These are phyloP conservation scores for Jaltomata sinuosa DNA, from an alignment of 257 asterid genomes.

Conservation along the genomic window DNA sequence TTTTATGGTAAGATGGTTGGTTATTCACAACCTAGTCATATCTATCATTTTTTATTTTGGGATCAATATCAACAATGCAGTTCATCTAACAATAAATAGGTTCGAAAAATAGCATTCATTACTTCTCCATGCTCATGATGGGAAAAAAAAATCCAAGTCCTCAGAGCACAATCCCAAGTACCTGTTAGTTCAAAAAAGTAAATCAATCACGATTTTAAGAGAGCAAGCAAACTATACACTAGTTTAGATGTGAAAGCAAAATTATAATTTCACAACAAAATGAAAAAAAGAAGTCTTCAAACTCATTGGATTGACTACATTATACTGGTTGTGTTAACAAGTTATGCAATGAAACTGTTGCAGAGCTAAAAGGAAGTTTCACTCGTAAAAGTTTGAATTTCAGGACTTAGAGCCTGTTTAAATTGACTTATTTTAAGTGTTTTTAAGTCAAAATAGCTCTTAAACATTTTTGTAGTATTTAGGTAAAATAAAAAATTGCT, in stretches of 20 bases:
- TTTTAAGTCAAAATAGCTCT: too few species aligned
- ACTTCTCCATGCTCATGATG: constrained; percentile 39
- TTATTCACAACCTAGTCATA: too few species aligned
- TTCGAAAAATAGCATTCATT: constrained; percentile 66
- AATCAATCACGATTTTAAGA: not conserved
- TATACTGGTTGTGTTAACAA: not conserved
- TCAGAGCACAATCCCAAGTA: too few species aligned
- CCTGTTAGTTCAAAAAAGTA: too few species aligned
- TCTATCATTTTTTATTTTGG: too few species aligned
- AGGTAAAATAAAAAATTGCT: too few species aligned
- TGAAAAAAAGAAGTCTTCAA: not conserved
- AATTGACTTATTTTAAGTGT: too few species aligned
- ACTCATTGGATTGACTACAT: not conserved
- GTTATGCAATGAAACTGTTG: not conserved
- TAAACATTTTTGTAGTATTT: too few species aligned
- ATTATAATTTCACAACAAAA: not conserved
- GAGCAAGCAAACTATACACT: not conserved
- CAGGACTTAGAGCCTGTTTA: too few species aligned
- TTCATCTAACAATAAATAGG: constrained; percentile 74
- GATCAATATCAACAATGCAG: too few species aligned
- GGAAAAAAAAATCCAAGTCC: constrained; percentile 57
- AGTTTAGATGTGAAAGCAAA: not conserved
- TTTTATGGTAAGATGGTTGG: too few species aligned
- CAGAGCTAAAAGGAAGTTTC: not conserved
- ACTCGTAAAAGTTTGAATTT: too few species aligned